These are phyloP conservation scores for Chrysanthemum lavandulifolium DNA, from an alignment of 129 eudicot species.

Conservation along the genomic window DNA sequence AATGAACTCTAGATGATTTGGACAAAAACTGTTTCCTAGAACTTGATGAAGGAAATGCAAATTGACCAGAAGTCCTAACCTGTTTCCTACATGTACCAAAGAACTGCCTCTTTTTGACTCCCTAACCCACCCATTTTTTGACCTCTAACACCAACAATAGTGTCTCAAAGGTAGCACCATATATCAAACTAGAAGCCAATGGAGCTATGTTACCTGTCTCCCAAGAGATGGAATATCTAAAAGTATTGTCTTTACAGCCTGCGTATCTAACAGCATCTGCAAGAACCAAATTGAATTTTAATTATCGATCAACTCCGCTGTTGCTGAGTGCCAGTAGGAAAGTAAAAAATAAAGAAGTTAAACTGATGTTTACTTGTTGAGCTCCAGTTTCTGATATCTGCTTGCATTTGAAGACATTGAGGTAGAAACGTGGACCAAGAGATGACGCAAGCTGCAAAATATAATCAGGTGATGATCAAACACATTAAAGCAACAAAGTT, in stretches of 20 bases:
- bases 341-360: conserved; percentile 9
- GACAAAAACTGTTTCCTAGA: not conserved
- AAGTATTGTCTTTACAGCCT: conserved; percentile 95
- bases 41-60: too few species aligned
- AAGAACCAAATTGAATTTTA: conserved; percentile 19
- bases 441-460: conserved; percentile 90
- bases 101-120: not conserved
- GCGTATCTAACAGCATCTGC: conserved; percentile 96
- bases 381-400: conserved; percentile 99
- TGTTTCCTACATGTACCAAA: not conserved
- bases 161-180: not conserved
- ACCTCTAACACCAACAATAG: not conserved
- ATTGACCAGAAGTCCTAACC: not conserved
- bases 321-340: conserved; percentile 8
- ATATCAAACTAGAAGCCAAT: conserved; percentile 15
- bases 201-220: conserved; percentile 58
- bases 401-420: conserved; percentile 92
- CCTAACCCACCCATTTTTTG: not conserved
- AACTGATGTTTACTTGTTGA: conserved; percentile 65
- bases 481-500: not conserved
- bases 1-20: not conserved
- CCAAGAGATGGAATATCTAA: conserved; percentile 93
- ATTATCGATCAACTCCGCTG: not conserved
- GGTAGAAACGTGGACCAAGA: conserved; percentile 93
- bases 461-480: conserved; percentile 7